Evolutionary conservation across 1,284 basidiomycete species (phyloP).

Genomic region (Baeospora myosura): DNA sequence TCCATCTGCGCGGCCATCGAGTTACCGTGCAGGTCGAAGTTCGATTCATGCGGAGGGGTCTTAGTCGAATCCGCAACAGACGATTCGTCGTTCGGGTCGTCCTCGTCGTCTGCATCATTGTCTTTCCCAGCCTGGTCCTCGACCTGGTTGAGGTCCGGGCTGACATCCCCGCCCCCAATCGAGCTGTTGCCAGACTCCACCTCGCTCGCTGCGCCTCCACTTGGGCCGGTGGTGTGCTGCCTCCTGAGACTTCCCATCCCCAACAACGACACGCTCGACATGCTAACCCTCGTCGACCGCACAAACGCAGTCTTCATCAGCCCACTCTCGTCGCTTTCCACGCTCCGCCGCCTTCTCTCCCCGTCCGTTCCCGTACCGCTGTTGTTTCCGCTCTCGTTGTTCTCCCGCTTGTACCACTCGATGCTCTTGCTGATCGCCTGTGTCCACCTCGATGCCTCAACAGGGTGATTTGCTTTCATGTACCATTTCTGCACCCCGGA

Average conservation of each 20-base stretch:
- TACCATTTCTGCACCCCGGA: constrained; percentile 72
- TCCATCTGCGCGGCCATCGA: constrained; percentile 77
- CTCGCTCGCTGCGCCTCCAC: constrained; percentile 5
- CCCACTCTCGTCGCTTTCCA: constrained; percentile 24
- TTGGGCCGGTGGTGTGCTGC: background rate
- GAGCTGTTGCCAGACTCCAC: constrained; percentile 1
- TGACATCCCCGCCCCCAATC: constrained; percentile 4
- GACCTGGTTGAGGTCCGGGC: constrained; percentile 9
- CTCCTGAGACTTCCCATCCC: background rate
- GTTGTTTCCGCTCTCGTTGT: constrained; percentile 8
- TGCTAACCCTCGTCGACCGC: constrained; percentile 5
- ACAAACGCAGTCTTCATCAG: background rate
- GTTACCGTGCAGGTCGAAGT: constrained; percentile 72
- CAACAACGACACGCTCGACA: constrained; percentile 2
- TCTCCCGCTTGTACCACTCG: constrained; percentile 43
- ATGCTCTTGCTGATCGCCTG: constrained; percentile 71
- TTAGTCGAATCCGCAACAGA: constrained; percentile 34
- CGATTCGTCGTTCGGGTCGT: constrained; percentile 32
- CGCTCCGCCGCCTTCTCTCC: constrained; percentile 18
- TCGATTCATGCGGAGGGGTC: constrained; percentile 52
- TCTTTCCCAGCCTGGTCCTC: constrained; percentile 17
- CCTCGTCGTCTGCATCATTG: constrained; percentile 30
- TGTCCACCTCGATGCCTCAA: constrained; percentile 85
- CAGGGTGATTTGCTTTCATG: constrained; percentile 85
- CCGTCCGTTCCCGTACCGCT: constrained; percentile 11